phyloP scores from a whole-genome alignment of 345 rosid genomes.

The Moringa oleifera region DNA sequence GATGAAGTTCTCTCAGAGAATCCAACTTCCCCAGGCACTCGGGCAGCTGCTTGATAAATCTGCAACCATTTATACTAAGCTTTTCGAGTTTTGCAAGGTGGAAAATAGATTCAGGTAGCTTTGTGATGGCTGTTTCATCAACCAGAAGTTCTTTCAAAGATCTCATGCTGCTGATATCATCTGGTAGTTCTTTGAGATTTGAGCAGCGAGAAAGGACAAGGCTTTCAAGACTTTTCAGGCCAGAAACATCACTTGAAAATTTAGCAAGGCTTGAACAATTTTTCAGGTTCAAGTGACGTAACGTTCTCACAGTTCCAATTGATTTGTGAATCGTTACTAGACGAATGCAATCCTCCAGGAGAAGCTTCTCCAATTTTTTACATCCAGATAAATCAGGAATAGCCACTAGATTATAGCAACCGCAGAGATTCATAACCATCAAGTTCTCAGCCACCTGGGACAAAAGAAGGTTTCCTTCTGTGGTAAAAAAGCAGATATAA shows the following conservation, averaged over 20 bases:
- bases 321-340: constrained; percentile 34
- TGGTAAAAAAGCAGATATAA: not conserved
- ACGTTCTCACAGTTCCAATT: constrained; percentile 26
- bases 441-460: constrained; percentile 34
- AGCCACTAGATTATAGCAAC: constrained; percentile 28
- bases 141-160: constrained; percentile 40
- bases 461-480: too few relatives aligned
- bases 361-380: constrained; percentile 33
- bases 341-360: constrained; percentile 25
- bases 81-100: constrained; percentile 37
- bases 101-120: constrained; percentile 40
- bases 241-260: constrained; percentile 38
- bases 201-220: constrained; percentile 37
- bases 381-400: constrained; percentile 39
- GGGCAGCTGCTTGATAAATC: constrained; percentile 28
- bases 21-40: constrained; percentile 24
- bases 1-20: constrained; percentile 34
- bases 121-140: constrained; percentile 33
- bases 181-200: constrained; percentile 33
- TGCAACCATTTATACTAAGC: constrained; percentile 31
- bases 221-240: constrained; percentile 33
- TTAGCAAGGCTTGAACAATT: constrained; percentile 30
- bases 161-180: constrained; percentile 33
- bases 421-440: constrained; percentile 36
- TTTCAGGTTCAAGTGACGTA: constrained; percentile 34